Conservation (phyloP, 2,329 filamentous ascomycete genomes). For the Fusarium stilboides region DNA sequence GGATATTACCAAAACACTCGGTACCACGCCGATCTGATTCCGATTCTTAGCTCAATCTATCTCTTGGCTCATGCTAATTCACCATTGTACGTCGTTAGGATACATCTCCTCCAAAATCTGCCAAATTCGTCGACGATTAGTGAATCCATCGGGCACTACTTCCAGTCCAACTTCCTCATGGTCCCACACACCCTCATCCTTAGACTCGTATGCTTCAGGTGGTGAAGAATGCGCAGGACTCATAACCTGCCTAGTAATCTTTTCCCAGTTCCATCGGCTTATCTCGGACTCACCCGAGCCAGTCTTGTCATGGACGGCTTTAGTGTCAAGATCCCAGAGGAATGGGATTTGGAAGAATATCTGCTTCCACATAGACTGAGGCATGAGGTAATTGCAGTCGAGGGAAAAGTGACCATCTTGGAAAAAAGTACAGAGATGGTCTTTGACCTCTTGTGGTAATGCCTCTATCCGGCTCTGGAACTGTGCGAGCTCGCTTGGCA, state of each 20-base stretch:
- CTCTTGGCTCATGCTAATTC: background rate
- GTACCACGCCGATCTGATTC: too few relatives aligned
- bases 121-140: constrained; percentile 25
- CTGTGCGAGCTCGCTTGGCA: background rate
- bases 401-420: background rate
- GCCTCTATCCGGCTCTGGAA: background rate
- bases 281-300: background rate
- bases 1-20: too few relatives aligned
- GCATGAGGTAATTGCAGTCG: background rate
- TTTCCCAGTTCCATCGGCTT: constrained; percentile 19
- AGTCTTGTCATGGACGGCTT: background rate
- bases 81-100: background rate
- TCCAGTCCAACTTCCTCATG: background rate
- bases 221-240: background rate
- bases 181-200: background rate
- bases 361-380: constrained; percentile 7
- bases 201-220: background rate
- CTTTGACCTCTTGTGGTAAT: background rate
- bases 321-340: constrained; percentile 14
- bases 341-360: constrained; percentile 18
- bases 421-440: background rate
- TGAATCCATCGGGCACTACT: constrained; percentile 2
- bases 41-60: background rate
- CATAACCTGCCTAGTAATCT: constrained; percentile 14
- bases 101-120: constrained; percentile 29